phyloP scores from a whole-genome alignment of 2,329 filamentous ascomycete genomes.

The Mycosphaerelloides madeirae region DNA sequence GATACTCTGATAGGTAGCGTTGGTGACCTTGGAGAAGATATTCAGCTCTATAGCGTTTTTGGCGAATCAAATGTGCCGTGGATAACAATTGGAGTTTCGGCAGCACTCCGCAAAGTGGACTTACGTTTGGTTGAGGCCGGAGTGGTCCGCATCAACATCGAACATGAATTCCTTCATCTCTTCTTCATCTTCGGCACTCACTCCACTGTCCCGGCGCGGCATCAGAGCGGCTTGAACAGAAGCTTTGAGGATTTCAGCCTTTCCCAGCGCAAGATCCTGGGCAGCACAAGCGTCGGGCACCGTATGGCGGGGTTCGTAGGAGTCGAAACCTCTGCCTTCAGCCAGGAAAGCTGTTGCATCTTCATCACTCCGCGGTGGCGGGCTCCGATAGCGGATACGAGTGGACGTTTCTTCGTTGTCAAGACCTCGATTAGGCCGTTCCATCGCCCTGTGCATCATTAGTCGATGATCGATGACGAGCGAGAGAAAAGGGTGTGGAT shows the following conservation, averaged over 20 bases:
- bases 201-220: slow-evolving; percentile 17
- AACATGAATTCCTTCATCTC: neutral
- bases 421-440: slow-evolving; percentile 6
- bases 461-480: neutral
- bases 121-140: slow-evolving; percentile 3
- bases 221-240: slow-evolving; percentile 12
- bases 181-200: slow-evolving; percentile 3
- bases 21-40: slow-evolving; percentile 2
- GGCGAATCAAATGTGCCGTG: too few species aligned
- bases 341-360: slow-evolving; percentile 7
- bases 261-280: slow-evolving; percentile 16
- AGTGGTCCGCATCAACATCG: neutral
- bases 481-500: neutral
- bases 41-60: slow-evolving; percentile 4
- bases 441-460: neutral
- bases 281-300: slow-evolving; percentile 17
- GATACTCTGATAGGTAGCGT: slow-evolving; percentile 7
- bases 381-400: slow-evolving; percentile 18
- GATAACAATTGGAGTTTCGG: too few species aligned
- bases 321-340: slow-evolving; percentile 6
- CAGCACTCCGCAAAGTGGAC: neutral
- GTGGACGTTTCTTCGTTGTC: slow-evolving; percentile 15
- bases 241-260: slow-evolving; percentile 12
- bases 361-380: slow-evolving; percentile 11
- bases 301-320: slow-evolving; percentile 17